Conservation (phyloP, 2,329 filamentous ascomycete species). For the Delphinella strobiligena region DNA sequence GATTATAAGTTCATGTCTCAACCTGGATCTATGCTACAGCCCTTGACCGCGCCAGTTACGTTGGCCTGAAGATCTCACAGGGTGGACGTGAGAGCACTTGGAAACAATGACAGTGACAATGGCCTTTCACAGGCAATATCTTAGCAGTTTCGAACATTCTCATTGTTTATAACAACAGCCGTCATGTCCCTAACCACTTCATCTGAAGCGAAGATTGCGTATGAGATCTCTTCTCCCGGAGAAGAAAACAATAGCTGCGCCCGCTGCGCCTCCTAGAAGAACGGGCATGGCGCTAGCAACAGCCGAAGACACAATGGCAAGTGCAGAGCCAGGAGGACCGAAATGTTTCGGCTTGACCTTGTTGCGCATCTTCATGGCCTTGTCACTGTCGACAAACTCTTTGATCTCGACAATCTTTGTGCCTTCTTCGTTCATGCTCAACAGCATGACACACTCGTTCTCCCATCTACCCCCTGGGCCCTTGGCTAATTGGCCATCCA, state of each 20-base stretch:
- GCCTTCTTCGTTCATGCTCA: constrained; percentile 10
- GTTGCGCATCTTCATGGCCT: constrained; percentile 21
- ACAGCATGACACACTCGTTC: constrained; percentile 14
- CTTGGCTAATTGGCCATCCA: constrained; percentile 16
- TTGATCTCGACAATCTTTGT: constrained; percentile 15
- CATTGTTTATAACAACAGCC: not conserved
- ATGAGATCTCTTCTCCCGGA: constrained; percentile 4
- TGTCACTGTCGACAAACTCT: constrained; percentile 32
- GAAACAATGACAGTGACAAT: too few species aligned
- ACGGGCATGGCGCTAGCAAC: not conserved
- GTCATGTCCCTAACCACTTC: constrained; percentile 1
- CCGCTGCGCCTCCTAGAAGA: not conserved
- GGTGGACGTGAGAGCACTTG: too few species aligned
- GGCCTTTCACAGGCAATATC: too few species aligned
- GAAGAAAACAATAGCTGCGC: constrained; percentile 5
- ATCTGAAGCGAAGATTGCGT: too few species aligned
- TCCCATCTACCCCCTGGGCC: constrained; percentile 12
- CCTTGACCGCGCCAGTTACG: too few species aligned
- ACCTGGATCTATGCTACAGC: too few species aligned
- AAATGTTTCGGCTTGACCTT: constrained; percentile 25
- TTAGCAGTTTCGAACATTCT: too few species aligned
- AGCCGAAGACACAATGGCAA: not conserved
- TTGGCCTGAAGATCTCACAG: too few species aligned
- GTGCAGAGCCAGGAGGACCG: not conserved
- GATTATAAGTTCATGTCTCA: too few species aligned